Base-by-base conservation (phyloP, 441 rosid species). In the Populus hybrid region DNA sequence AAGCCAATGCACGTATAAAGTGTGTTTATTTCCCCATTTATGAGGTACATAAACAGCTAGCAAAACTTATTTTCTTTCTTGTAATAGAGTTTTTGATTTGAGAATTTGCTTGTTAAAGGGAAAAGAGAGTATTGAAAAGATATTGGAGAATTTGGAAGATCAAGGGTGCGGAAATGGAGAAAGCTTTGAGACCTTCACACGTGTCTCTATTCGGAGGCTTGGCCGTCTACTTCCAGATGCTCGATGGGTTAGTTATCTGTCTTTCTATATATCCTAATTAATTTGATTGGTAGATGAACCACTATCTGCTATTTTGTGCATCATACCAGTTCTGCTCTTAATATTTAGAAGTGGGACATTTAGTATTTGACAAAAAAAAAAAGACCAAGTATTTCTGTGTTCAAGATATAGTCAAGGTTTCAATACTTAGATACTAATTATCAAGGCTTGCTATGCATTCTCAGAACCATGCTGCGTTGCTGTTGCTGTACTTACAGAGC, bases 191-290 rank as follows among this genome's bases (percentile, higher is more conserved):
- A 84, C 83, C 38, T 89, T 85, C 77, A 79, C 87, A 66, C 93
- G 89, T 76, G 88, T 91, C 64, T 89, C 97, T 42, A 75, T 92
- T 61, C 83, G 93, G 70, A 83, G 94, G 69, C 97, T 92, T 42
- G 98, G 97, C 70, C 95, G 97, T 77, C 83, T 94, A 77, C 91
- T 94, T 78, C 98, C 98, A 64, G 93, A 89, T 88, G 90, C 92
- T 82, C 89, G 87, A 71, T 91, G 95, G 95, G 98, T 91, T 76
- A 84, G 93, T 83, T 76, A 12, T n/a, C 24, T 30, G n/a, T 72
- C 57, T 28, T 24, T 26, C 8, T 73, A 14, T 38, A 21, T n/a
- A 5, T 26, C 36, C 24, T 71, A 19, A 32, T 76, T 67, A 50
- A 69, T 30, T 66, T 67, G 42, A 70, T 59, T 70, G 16, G 28